Evolutionary conservation across 2,329 filamentous ascomycete genomes (phyloP).

Genomic region (Trichophaea hybrida): DNA sequence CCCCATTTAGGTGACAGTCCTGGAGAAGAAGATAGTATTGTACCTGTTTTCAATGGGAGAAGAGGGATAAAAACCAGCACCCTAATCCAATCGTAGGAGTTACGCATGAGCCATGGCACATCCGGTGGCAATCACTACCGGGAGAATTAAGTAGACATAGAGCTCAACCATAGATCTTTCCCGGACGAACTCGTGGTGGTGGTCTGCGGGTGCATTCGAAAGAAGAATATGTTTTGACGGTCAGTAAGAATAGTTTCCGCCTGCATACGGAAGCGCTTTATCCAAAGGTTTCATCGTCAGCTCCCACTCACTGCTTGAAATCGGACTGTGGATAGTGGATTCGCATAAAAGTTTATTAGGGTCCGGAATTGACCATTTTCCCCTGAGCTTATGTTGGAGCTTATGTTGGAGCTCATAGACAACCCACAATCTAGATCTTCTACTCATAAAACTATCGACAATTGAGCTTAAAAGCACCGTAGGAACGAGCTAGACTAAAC

Average conservation of each 20-base stretch:
- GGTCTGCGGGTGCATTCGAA: background rate
- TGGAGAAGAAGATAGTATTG: background rate
- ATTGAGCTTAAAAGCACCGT: background rate
- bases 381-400: background rate
- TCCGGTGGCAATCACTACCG: background rate
- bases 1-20: background rate
- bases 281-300: background rate
- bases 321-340: background rate
- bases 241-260: background rate
- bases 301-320: background rate
- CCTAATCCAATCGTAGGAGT: background rate
- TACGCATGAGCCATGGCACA: background rate
- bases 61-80: background rate
- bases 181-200: background rate
- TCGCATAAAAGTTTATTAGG: background rate
- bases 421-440: background rate
- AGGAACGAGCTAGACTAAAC: background rate
- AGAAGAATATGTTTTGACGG: background rate
- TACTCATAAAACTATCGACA: background rate
- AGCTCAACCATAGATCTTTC: background rate
- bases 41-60: background rate
- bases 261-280: background rate
- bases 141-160: background rate
- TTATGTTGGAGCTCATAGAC: background rate
- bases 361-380: background rate